Evolutionary conservation across 1,139 yeast genomes (phyloP), one percentile per base, ranked within the genome.

Genomic region (Taphrina sp.): DNA sequence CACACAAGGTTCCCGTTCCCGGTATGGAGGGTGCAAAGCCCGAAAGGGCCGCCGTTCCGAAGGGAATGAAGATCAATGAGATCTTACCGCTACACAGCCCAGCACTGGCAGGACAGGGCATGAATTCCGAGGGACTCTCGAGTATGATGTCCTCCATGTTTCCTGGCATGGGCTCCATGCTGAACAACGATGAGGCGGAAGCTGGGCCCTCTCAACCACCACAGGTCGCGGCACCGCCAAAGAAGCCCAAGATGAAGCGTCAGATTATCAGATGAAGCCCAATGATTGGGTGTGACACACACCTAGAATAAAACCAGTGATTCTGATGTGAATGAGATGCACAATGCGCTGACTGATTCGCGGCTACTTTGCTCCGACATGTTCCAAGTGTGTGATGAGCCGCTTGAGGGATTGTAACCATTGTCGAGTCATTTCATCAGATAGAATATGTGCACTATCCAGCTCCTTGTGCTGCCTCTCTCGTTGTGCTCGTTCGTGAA

Each of bases 1-100:
- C 88, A 24, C 79, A 81, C 57, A 75, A 77, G 54, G 74, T 85
- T 47, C 85, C 86, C 5, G 73, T 81, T 38, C 85, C 86, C 2
- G 80, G 79, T 35, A 59, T 68, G 55, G 61, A 64, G 37, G 42
- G 60, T 44, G 85, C 83, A 55, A 74, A 73, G 57, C 80, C 87
- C 24, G 77, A 77, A 63, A 80, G 79, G 63, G 74, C 89, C 59
- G 95, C 95, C 17, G 74, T 72, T 60, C 96, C 94, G 17, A 79
- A 80, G 64, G 96, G 96, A 12, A 85, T 86, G 75, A 79, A 77
- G 64, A 84, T 90, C 85, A 88, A 86, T 69, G 79, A 82, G 4
- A 82, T 90, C 51, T 88, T 89, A 22, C 98, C 98, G 14, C 75
- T 88, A 29, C 88, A 85, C 65, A 84, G 95, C 51, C 80, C 83